These are phyloP conservation scores for Phytopythium mirpurense DNA, from an alignment of 352 stramenopile species.

Conservation along the genomic window DNA sequence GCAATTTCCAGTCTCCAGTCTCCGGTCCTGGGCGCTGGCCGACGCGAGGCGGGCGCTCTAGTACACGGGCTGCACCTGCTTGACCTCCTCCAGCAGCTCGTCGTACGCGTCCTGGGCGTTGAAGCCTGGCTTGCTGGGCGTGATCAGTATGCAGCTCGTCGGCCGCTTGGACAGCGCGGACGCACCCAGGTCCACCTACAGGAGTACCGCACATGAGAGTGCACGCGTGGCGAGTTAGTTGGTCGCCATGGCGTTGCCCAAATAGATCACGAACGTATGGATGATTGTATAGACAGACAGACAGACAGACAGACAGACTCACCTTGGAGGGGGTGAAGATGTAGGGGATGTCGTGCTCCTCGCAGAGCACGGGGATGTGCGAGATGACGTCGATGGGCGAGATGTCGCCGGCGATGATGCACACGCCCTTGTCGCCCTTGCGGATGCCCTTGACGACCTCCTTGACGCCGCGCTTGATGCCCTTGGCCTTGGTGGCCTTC, in stretches of 20 bases:
- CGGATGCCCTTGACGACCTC: slow-evolving; percentile 99
- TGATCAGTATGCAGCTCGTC: slow-evolving; percentile 98
- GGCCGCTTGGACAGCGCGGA: slow-evolving; percentile 97
- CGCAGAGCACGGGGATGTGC: slow-evolving; percentile 97
- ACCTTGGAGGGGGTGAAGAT: slow-evolving; percentile 97
- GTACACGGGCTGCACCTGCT: slow-evolving; percentile 84
- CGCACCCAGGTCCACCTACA: slow-evolving; percentile 89
- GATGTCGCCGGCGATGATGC: slow-evolving; percentile 99
- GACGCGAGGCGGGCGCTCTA: too few species aligned
- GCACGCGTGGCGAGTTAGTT: not conserved
- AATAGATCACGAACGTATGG: not conserved
- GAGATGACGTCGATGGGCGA: slow-evolving; percentile 99
- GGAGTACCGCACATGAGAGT: too few species aligned
- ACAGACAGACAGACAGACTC: not conserved
- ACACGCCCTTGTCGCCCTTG: slow-evolving; percentile 96
- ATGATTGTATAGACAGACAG: slow-evolving; percentile 10
- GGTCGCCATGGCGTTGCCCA: not conserved
- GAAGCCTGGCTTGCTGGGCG: slow-evolving; percentile 88
- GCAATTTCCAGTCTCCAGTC: too few species aligned
- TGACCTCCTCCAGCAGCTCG: slow-evolving; percentile 86
- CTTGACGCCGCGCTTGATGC: slow-evolving; percentile 98
- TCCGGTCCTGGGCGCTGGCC: too few species aligned
- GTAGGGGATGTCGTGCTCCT: slow-evolving; percentile 99
- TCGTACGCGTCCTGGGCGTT: slow-evolving; percentile 87
- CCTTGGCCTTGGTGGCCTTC: slow-evolving; percentile 95